Evolutionary conservation across 257 asterid species (phyloP), one percentile per base, ranked within the genome.

Genomic region (Solanum habrochaites): DNA sequence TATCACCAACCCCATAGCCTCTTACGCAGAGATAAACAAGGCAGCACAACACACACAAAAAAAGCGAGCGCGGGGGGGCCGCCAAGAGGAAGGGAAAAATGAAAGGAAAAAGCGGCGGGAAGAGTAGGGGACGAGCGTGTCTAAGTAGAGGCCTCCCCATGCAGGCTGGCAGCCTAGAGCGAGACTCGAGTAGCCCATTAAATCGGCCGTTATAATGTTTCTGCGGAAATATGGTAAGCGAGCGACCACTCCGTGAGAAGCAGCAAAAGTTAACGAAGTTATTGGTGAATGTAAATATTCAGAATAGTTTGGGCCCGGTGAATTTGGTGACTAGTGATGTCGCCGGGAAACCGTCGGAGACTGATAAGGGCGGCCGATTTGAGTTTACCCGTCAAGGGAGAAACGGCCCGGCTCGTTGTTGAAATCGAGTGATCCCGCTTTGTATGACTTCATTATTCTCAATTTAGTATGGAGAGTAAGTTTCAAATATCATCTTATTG

Each of bases 401-500:
- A 92, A 91, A 91, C 90, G 95, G 64, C 93, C n/a, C n/a, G 96
- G 86, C 95, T n/a, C 98, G 12, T 86, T 90, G 90, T 87, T 94
- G 88, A 47, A 47, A 25, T 16, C 73, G 32, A 6, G 42, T 23
- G 93, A 92, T 86, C 94, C 94, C 93, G 8, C 83, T 11, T 6
- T 47, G 73, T 94, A 86, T 78, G 87, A 86, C 94, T 94, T 91
- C 96, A 94, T 73, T 93, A 91, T 66, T 92, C 96, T 21, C 94
- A 89, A 81, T 94, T 92, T 64, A 88, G 87, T 74, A 86, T 94
- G 14, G 92, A 94, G 83, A 88, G 95, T 94, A 71, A 89, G 93
- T 89, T 70, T 40, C 85, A 56, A 18, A 40, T 40, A 40, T 40
- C 43, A 8, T 40, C 43, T 0, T 40, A 40, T 40, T 40, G 43